A percentile compares a stretch with the other conserved stretches of the same genome.
phyloP scores from a whole-genome alignment of 768 basidiomycete genomes.

The Mycena alexandri region DNA sequence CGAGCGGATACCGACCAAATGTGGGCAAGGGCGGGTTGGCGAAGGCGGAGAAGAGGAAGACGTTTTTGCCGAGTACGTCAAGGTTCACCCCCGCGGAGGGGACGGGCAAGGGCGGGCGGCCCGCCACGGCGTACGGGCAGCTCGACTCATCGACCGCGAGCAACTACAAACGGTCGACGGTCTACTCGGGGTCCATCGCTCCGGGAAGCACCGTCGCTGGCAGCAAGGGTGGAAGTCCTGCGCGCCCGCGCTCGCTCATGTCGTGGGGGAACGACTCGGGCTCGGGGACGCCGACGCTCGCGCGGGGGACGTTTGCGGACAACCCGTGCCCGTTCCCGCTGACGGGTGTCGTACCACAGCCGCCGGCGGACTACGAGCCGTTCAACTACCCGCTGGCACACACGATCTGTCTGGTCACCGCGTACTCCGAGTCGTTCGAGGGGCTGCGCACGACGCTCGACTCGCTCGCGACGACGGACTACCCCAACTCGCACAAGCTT shows the following conservation, averaged over 20 bases:
- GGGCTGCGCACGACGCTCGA: slow-evolving; percentile 98
- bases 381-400: slow-evolving; percentile 96
- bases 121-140: slow-evolving; percentile 75
- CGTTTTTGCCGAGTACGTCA: slow-evolving; percentile 76
- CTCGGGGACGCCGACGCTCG: slow-evolving; percentile 35
- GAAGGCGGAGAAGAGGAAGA: slow-evolving; percentile 66
- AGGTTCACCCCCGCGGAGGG: slow-evolving; percentile 82
- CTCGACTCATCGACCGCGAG: slow-evolving; percentile 64
- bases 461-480: slow-evolving; percentile 97
- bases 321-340: slow-evolving; percentile 95
- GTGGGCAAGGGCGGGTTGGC: slow-evolving; percentile 75
- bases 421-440: slow-evolving; percentile 97
- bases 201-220: slow-evolving; percentile 67
- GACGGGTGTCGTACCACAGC: slow-evolving; percentile 90
- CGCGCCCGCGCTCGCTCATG: slow-evolving; percentile 83
- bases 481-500: slow-evolving; percentile 97
- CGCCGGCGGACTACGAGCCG: slow-evolving; percentile 90
- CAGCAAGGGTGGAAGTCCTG: slow-evolving; percentile 63
- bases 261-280: slow-evolving; percentile 67
- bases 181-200: slow-evolving; percentile 61
- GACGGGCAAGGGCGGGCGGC: slow-evolving; percentile 64
- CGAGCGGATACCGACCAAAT: slow-evolving; percentile 90
- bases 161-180: slow-evolving; percentile 71
- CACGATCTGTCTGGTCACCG: slow-evolving; percentile 96
- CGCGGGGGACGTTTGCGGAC: slow-evolving; percentile 66